Base-by-base conservation (phyloP, 2,329 filamentous ascomycete genomes). In the Neofusicoccum parvum region DNA sequence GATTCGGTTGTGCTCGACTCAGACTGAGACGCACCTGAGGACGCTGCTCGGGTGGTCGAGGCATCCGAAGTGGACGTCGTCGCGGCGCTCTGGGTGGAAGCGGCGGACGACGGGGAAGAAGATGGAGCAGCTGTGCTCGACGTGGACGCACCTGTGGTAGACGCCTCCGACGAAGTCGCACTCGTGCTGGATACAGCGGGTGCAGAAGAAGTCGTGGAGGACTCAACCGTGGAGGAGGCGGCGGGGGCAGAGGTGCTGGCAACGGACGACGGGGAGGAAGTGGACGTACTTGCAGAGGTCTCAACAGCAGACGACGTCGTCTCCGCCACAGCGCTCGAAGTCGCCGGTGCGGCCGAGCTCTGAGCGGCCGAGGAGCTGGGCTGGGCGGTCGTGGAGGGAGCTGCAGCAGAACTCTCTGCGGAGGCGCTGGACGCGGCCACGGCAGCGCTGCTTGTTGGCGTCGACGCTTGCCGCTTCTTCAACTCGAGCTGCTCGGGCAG, bases 401-500 rank as follows among this genome's bases (percentile, higher is more conserved):
- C 60, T 34, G 41, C 43, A 27, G 53, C 32, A 11, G 68, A 56
- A 63, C 36, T 48, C 60, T 39, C 53, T 20, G 45, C 37, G 17
- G 45, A 6, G 9, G 36, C 34, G 32, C 32, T 56, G 17, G 50
- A 48, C 14, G 63, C 48, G n/a, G 53, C 45, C 53, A n/a, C 39
- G 64, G 36, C 58, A 64, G 62, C 14, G 66, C 41, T 72, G 62
- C 74, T 77, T 11, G 69, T 67, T 6, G 37, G 37, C 71, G 69
- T 6, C 58, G 65, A 56, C 62, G 67, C 58, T 70, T 83, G 81
- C 65, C 80, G 72, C 71, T 78, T 81, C 67, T 73, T 75, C 53
- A 83, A 71, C 62, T 82, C 79, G 60, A 78, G 72, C 76, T 87
- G 88, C 43, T 86, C 90, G 65, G 92, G 88, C 43, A 91, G 80